A percentile compares a stretch with the other conserved stretches of the same genome.
Conservation (phyloP, 345 rosid species). For the Salix suchowensis region DNA sequence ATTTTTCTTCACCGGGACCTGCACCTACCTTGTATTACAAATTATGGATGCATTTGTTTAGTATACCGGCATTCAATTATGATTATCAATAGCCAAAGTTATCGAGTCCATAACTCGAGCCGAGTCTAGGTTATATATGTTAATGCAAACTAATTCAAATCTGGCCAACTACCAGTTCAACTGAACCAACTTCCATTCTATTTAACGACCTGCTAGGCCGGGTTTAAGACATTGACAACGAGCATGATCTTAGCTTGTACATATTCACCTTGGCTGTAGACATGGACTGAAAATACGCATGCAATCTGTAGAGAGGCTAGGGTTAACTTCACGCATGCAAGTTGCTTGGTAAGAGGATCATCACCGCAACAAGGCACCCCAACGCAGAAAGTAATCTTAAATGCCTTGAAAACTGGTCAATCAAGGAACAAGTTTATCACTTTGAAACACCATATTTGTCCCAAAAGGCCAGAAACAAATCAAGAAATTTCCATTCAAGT, state of each 20-base stretch:
- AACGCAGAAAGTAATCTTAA: neutral
- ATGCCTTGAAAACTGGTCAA: neutral
- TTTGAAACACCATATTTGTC: neutral
- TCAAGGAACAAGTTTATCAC: neutral
- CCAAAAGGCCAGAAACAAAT: slow-evolving; percentile 1
- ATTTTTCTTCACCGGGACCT: neutral
- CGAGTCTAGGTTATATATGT: no score
- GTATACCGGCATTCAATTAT: neutral
- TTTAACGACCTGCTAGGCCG: no score
- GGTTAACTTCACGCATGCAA: neutral
- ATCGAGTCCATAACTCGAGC: no score
- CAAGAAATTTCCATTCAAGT: slow-evolving; percentile 12
- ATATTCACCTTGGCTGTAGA: neutral
- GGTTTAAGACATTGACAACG: no score
- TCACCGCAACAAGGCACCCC: neutral
- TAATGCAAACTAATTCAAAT: no score
- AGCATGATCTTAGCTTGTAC: no score
- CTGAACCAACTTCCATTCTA: no score
- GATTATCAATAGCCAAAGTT: neutral
- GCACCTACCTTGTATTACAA: neutral
- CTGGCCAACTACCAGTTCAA: no score
- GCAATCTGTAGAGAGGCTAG: neutral
- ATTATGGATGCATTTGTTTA: neutral
- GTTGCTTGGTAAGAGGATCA: neutral
- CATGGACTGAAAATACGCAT: neutral